These are phyloP conservation scores for Acacia melanoxylon DNA, from an alignment of 306 rosid genomes.

Conservation along the genomic window DNA sequence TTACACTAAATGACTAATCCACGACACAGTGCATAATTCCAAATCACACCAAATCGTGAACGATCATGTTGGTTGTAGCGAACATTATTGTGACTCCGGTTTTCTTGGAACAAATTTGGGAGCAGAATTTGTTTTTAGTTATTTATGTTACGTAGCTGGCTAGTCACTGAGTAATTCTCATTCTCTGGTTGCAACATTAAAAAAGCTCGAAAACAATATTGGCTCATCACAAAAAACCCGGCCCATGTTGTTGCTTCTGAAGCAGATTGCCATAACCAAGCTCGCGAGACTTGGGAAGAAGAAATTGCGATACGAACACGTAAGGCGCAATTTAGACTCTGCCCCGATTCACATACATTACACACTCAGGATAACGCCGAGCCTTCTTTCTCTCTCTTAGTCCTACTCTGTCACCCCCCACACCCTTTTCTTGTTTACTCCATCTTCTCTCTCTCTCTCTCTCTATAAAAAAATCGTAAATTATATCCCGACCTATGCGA, in stretches of 20 bases:
- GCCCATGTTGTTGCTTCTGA: constrained; percentile 37
- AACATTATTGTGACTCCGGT: constrained; percentile 42
- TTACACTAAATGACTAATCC: not conserved
- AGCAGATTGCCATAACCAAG: constrained; percentile 39
- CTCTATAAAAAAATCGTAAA: not conserved
- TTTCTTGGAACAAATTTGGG: constrained; percentile 43
- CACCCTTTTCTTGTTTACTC: constrained; percentile 35
- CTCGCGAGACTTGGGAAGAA: constrained; percentile 31
- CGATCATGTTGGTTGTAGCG: not conserved
- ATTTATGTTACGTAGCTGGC: not conserved
- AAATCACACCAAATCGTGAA: not conserved
- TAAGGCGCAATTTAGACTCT: constrained; percentile 52
- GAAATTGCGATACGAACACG: constrained; percentile 53
- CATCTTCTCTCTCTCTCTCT: constrained; percentile 28
- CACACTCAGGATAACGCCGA: constrained; percentile 68
- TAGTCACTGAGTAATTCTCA: not conserved
- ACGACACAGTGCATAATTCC: not conserved
- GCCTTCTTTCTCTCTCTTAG: constrained; percentile 36
- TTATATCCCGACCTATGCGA: constrained; percentile 17
- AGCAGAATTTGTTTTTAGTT: not conserved
- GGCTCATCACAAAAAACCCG: constrained; percentile 32
- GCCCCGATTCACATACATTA: constrained; percentile 28
- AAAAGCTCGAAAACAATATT: not conserved
- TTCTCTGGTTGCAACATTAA: constrained; percentile 18
- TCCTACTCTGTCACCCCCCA: constrained; percentile 51